These are phyloP conservation scores for Camelina sativa DNA, from an alignment of 345 rosid species.

Conservation along the genomic window DNA sequence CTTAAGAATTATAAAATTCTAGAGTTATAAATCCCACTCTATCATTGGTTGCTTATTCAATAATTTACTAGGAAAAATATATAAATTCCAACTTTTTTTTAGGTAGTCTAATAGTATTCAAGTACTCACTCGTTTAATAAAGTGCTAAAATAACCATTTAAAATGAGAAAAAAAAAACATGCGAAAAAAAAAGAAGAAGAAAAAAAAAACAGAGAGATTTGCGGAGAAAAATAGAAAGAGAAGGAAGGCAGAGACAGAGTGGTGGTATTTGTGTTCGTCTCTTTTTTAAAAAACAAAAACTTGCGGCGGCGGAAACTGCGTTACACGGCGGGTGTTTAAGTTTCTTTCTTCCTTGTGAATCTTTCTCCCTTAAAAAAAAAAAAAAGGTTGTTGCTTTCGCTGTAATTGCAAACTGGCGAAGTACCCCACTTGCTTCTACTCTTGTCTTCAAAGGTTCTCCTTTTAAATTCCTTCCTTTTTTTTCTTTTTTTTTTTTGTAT, in stretches of 20 bases:
- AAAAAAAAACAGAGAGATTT: constrained; percentile 29
- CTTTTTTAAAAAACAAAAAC: constrained; percentile 14
- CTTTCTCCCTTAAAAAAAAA: constrained; percentile 3
- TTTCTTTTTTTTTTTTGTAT: neutral
- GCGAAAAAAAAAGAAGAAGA: neutral
- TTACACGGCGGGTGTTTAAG: constrained; percentile 38
- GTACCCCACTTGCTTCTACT: constrained; percentile 46
- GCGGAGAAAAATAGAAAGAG: constrained; percentile 28
- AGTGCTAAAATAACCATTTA: neutral
- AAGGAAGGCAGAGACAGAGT: constrained; percentile 42
- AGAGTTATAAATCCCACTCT: neutral
- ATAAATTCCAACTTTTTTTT: neutral
- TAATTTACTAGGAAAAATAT: neutral
- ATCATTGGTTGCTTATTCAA: constrained; percentile 20
- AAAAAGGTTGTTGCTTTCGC: constrained; percentile 27
- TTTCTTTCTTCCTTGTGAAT: constrained; percentile 19
- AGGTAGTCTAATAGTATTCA: neutral
- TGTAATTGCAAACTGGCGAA: constrained; percentile 47
- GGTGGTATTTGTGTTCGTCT: constrained; percentile 27
- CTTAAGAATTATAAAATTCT: neutral
- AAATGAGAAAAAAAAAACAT: neutral
- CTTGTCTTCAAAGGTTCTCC: constrained; percentile 50
- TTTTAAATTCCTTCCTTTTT: constrained; percentile 15
- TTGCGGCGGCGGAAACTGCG: constrained; percentile 65
- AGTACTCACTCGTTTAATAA: constrained; percentile 21